Conservation (phyloP, 2,329 filamentous ascomycete genomes). For the Cordyceps fumosorosea region DNA sequence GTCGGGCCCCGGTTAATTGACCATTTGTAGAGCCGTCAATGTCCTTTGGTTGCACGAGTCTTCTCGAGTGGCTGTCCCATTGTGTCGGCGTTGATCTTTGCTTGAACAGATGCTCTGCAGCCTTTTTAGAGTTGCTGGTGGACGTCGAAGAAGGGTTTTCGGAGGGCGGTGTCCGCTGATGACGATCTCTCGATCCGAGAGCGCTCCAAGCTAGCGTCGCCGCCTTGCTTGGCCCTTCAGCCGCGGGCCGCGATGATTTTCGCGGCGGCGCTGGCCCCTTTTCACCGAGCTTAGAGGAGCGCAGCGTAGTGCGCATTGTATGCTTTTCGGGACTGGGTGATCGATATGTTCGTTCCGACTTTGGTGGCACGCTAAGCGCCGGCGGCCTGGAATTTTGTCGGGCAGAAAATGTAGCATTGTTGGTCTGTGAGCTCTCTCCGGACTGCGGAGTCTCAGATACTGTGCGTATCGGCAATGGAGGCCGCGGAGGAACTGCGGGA, state of each 20-base stretch:
- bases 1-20: constrained; percentile 25
- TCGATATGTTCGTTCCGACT: constrained; percentile 34
- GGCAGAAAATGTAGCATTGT: neutral
- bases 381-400: constrained; percentile 18
- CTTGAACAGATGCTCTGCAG: constrained; percentile 28
- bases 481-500: constrained; percentile 52
- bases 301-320: constrained; percentile 55
- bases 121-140: constrained; percentile 19
- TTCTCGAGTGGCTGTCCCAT: constrained; percentile 51
- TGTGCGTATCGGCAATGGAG: constrained; percentile 46
- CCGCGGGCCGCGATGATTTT: constrained; percentile 34
- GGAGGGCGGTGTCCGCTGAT: constrained; percentile 21
- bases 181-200: constrained; percentile 34
- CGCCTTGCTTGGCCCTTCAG: constrained; percentile 55
- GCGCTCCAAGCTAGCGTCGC: constrained; percentile 57
- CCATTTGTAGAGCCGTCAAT: constrained; percentile 22
- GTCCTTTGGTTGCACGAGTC: constrained; percentile 38
- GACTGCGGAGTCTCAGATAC: constrained; percentile 43
- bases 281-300: constrained; percentile 41
- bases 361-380: constrained; percentile 27
- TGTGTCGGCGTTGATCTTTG: constrained; percentile 29
- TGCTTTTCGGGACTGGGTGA: constrained; percentile 55
- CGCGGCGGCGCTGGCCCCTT: constrained; percentile 33
- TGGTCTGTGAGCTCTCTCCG: constrained; percentile 23
- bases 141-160: constrained; percentile 19